Evolutionary conservation across 371 early-diverging fungal genomes (phyloP).

Genomic region (Actinomucor elegans): DNA sequence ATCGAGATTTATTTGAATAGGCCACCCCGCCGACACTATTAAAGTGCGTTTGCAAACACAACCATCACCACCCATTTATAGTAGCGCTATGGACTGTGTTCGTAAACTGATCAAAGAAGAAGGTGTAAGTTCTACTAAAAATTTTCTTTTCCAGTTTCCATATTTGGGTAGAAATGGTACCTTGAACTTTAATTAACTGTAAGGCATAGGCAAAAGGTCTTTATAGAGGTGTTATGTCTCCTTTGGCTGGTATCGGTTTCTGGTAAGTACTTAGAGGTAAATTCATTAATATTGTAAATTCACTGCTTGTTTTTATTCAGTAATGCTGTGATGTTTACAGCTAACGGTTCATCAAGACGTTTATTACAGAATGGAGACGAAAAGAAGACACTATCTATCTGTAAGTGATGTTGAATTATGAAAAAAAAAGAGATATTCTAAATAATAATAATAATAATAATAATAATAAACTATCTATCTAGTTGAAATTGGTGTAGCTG

Average conservation of each 20-base stretch:
- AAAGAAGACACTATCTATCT: conserved; percentile 38
- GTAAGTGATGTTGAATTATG: conserved; percentile 10
- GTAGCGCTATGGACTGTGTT: conserved; percentile 74
- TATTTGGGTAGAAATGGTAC: neutral
- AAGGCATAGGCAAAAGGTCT: conserved; percentile 68
- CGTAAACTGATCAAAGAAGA: conserved; percentile 68
- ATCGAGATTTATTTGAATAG: conserved; percentile 18
- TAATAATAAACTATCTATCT: no score
- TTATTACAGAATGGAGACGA: conserved; percentile 56
- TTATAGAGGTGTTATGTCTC: conserved; percentile 83
- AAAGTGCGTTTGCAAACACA: conserved; percentile 87
- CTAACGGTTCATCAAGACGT: conserved; percentile 74
- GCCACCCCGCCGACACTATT: conserved; percentile 79
- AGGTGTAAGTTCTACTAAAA: conserved; percentile 54
- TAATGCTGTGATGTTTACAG: conserved; percentile 84
- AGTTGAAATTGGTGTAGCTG: conserved; percentile 65
- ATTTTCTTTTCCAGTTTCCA: neutral
- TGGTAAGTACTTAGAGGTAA: conserved; percentile 46
- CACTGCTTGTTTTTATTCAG: conserved; percentile 24
- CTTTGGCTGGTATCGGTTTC: conserved; percentile 84
- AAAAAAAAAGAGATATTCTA: neutral
- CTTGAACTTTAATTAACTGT: no score
- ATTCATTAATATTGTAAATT: neutral
- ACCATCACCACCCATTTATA: conserved; percentile 66
- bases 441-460: neutral